A percentile compares a stretch with the other conserved stretches of the same genome.
These are phyloP conservation scores for Pseudocercospora pini-densiflorae DNA, from an alignment of 2,329 filamentous ascomycete genomes.

Conservation along the genomic window DNA sequence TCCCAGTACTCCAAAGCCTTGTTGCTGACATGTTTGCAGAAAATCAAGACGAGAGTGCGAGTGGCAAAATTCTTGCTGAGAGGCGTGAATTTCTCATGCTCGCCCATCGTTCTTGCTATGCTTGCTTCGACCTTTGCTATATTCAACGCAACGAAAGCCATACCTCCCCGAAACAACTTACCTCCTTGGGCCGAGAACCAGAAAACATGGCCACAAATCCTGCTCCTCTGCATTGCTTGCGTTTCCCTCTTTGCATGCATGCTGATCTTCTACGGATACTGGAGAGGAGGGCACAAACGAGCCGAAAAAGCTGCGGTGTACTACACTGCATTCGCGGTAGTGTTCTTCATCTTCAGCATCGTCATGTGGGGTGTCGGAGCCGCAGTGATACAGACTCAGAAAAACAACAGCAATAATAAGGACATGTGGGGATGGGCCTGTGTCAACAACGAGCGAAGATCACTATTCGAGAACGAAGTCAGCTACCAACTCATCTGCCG, in stretches of 20 bases:
- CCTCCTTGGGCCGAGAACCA: conserved; percentile 83
- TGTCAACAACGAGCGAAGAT: conserved; percentile 75
- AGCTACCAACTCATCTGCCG: conserved; percentile 91
- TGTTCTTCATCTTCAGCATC: conserved; percentile 91
- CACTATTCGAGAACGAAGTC: conserved; percentile 79
- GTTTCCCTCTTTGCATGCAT: conserved; percentile 81
- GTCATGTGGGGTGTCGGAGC: conserved; percentile 91
- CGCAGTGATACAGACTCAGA: conserved; percentile 78
- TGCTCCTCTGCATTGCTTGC: conserved; percentile 77
- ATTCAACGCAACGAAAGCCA: conserved; percentile 81
- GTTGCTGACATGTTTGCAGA: conserved; percentile 62
- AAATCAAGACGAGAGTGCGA: conserved; percentile 87
- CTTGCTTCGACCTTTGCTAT: conserved; percentile 85
- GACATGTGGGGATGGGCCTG: conserved; percentile 99
- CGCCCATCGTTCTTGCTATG: conserved; percentile 91
- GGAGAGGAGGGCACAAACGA: conserved; percentile 80
- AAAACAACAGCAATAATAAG: conserved; percentile 73
- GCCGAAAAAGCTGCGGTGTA: conserved; percentile 95
- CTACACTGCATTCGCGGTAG: conserved; percentile 91
- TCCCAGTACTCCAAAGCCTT: background rate
- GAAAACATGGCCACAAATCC: conserved; percentile 85
- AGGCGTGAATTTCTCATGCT: conserved; percentile 95
- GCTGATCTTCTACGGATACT: conserved; percentile 82
- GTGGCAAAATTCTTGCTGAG: conserved; percentile 95
- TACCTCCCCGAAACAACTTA: conserved; percentile 77